Evolutionary conservation across 2,329 filamentous ascomycete species (phyloP).

Genomic region (Sporothrix dimorphospora): DNA sequence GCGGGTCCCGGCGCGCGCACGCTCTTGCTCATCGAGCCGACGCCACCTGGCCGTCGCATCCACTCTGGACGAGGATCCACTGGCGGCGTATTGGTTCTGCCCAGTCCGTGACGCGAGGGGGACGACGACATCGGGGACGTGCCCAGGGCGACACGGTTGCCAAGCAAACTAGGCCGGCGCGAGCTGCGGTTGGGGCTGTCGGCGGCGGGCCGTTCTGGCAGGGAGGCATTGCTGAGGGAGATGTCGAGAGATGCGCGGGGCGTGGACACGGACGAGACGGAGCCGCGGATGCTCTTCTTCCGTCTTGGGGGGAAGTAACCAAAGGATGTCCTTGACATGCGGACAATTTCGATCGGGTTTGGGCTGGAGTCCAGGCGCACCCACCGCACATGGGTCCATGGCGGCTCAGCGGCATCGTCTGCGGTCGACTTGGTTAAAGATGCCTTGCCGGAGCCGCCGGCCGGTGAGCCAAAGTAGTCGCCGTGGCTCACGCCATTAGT

Average conservation of each 20-base stretch:
- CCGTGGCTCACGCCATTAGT: slow-evolving; percentile 2
- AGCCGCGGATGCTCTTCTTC: slow-evolving; percentile 73
- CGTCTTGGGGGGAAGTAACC: slow-evolving; percentile 91
- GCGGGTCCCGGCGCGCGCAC: slow-evolving; percentile 79
- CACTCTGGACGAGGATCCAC: slow-evolving; percentile 55
- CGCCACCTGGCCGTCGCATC: slow-evolving; percentile 83
- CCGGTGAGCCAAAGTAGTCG: slow-evolving; percentile 23
- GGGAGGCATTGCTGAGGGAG: slow-evolving; percentile 45
- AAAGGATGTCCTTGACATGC: slow-evolving; percentile 76
- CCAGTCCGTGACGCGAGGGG: slow-evolving; percentile 42
- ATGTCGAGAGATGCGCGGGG: slow-evolving; percentile 68
- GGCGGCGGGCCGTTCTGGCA: slow-evolving; percentile 39
- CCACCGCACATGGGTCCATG: slow-evolving; percentile 90
- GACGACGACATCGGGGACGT: slow-evolving; percentile 39
- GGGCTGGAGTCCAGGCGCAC: slow-evolving; percentile 72
- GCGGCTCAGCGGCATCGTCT: slow-evolving; percentile 53
- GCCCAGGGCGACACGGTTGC: slow-evolving; percentile 42
- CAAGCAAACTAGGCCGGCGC: slow-evolving; percentile 50
- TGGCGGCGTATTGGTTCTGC: neutral
- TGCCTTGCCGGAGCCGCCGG: slow-evolving; percentile 34
- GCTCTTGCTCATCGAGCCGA: slow-evolving; percentile 76
- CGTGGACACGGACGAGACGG: slow-evolving; percentile 67
- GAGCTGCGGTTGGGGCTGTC: slow-evolving; percentile 44
- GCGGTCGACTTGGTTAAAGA: neutral
- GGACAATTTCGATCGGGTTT: slow-evolving; percentile 79